These are phyloP conservation scores for Gossypium australe DNA, from an alignment of 345 rosid species.

Conservation along the genomic window DNA sequence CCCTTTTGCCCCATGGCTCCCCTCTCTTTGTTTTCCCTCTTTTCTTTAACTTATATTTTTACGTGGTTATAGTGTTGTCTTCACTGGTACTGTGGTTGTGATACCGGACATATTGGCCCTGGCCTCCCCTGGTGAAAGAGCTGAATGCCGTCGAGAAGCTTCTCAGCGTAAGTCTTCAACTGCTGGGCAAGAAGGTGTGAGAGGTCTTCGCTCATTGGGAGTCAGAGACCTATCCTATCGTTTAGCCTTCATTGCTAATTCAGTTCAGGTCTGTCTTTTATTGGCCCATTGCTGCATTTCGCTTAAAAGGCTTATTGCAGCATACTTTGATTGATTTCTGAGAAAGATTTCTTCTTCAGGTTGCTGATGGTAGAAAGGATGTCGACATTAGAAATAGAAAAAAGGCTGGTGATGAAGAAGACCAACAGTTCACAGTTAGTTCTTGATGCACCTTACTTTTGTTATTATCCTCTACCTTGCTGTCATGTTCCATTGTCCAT, in stretches of 20 bases:
- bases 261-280: constrained; percentile 69
- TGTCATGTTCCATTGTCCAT: not conserved
- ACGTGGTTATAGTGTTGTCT: constrained; percentile 61
- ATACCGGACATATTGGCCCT: constrained; percentile 88
- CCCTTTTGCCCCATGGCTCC: not conserved
- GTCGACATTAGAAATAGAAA: constrained; percentile 75
- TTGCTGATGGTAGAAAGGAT: constrained; percentile 82
- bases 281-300: not conserved
- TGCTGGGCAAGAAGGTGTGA: constrained; percentile 72
- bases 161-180: constrained; percentile 53
- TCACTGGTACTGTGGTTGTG: constrained; percentile 87
- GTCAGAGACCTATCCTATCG: constrained; percentile 93
- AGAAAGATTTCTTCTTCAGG: constrained; percentile 31
- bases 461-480: not conserved
- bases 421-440: constrained; percentile 68
- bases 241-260: constrained; percentile 88
- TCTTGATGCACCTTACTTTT: constrained; percentile 2
- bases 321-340: not conserved
- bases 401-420: constrained; percentile 84
- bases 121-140: constrained; percentile 95
- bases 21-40: not conserved
- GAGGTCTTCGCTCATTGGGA: constrained; percentile 82
- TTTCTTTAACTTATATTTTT: not conserved
- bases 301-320: not conserved
- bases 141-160: constrained; percentile 76